These are phyloP conservation scores for Coemansia sp. DNA, from an alignment of 192 early-diverging fungal species.

Conservation along the genomic window DNA sequence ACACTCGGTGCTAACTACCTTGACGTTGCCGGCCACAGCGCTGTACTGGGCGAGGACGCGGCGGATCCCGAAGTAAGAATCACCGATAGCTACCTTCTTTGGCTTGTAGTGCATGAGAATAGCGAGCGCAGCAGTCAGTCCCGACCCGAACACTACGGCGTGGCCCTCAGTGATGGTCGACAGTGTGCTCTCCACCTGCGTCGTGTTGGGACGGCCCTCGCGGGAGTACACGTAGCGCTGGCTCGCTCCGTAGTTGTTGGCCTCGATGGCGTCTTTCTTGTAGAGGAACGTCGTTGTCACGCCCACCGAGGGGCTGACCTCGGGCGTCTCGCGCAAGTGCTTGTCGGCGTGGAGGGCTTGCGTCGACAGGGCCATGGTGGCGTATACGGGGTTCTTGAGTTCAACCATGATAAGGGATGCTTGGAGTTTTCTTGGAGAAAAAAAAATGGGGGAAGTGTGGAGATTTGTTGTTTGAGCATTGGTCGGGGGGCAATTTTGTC, in stretches of 20 bases:
- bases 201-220: slow-evolving; percentile 35
- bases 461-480: neutral
- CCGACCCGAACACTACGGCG: slow-evolving; percentile 62
- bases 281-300: slow-evolving; percentile 58
- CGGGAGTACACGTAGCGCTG: slow-evolving; percentile 57
- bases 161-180: slow-evolving; percentile 57
- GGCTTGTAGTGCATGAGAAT: slow-evolving; percentile 57
- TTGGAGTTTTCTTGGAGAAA: neutral
- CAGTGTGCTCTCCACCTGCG: slow-evolving; percentile 58
- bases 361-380: slow-evolving; percentile 29
- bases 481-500: neutral
- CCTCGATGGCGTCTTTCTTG: slow-evolving; percentile 18
- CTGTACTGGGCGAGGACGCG: slow-evolving; percentile 33
- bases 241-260: slow-evolving; percentile 35
- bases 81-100: slow-evolving; percentile 31
- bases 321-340: slow-evolving; percentile 39
- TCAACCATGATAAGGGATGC: slow-evolving; percentile 27
- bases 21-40: slow-evolving; percentile 12
- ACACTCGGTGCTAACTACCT: slow-evolving; percentile 39
- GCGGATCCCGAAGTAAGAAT: slow-evolving; percentile 37
- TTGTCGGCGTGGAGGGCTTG: slow-evolving; percentile 57
- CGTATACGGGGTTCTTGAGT: slow-evolving; percentile 30
- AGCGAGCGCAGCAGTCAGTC: slow-evolving; percentile 59
- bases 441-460: neutral
- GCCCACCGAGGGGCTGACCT: slow-evolving; percentile 56